Evolutionary conservation across 148 eudicot genomes (phyloP).

Genomic region (Beta vulgaris): DNA sequence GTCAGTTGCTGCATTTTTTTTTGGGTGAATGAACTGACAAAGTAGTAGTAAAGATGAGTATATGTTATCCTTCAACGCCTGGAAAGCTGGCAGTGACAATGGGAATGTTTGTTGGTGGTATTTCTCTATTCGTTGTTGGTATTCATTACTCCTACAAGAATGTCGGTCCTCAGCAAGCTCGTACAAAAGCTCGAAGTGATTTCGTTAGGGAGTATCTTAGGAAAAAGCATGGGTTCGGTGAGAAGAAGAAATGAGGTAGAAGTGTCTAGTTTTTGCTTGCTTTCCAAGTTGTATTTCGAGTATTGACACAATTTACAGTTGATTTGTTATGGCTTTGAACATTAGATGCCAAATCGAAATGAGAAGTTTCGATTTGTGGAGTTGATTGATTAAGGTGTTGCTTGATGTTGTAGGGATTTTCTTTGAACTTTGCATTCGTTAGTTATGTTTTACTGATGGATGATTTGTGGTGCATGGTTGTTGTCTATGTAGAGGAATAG

Average conservation of each 20-base stretch:
- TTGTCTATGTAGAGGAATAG: too few relatives aligned
- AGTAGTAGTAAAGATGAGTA: conserved; percentile 42
- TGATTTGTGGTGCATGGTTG: background rate
- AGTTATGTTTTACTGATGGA: background rate
- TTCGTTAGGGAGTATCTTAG: conserved; percentile 56
- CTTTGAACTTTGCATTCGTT: background rate
- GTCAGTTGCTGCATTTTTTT: background rate
- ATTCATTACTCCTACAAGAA: conserved; percentile 68
- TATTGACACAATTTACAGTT: background rate
- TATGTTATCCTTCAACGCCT: conserved; percentile 79
- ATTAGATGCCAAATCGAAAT: background rate
- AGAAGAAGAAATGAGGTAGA: conserved; percentile 21
- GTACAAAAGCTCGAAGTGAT: conserved; percentile 72
- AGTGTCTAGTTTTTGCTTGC: background rate
- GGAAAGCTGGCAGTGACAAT: conserved; percentile 51
- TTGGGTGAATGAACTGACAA: background rate
- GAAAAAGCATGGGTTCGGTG: conserved; percentile 55
- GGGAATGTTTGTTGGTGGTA: conserved; percentile 54
- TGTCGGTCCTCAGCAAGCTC: conserved; percentile 88
- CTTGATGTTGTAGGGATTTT: background rate
- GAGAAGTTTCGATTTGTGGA: background rate
- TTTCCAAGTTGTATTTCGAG: background rate
- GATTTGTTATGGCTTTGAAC: background rate
- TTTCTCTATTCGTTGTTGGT: conserved; percentile 56
- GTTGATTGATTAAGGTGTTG: background rate